Evolutionary conservation across 2,329 filamentous ascomycete species (phyloP).

Genomic region (Colletotrichum musae): DNA sequence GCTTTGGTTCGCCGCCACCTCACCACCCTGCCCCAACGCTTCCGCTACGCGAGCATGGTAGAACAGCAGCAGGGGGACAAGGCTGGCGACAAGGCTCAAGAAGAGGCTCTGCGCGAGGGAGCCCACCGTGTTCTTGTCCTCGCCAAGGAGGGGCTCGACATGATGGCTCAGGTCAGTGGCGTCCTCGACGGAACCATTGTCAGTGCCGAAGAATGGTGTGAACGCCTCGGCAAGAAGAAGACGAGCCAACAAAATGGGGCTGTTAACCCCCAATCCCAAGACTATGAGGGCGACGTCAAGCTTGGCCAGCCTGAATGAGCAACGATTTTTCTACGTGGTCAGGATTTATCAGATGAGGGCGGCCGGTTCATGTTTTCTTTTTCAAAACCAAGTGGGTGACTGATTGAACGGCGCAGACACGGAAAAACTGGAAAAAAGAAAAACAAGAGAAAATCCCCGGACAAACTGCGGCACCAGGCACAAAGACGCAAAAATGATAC

Average conservation of each 20-base stretch:
- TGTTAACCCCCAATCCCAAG: conserved; percentile 46
- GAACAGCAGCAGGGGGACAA: conserved; percentile 49
- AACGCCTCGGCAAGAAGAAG: conserved; percentile 72
- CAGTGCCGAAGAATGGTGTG: conserved; percentile 93
- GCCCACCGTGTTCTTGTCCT: conserved; percentile 87
- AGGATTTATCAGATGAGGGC: conserved; percentile 18
- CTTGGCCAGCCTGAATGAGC: conserved; percentile 38
- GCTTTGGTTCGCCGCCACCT: conserved; percentile 87
- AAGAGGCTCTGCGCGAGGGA: conserved; percentile 64
- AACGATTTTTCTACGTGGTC: conserved; percentile 16
- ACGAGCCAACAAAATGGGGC: conserved; percentile 44
- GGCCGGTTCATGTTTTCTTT: conserved; percentile 14
- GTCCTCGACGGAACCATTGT: conserved; percentile 91
- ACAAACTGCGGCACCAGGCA: conserved; percentile 28
- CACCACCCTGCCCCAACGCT: conserved; percentile 86
- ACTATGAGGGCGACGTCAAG: conserved; percentile 48
- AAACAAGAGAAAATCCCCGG: conserved; percentile 29
- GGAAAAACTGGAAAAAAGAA: conserved; percentile 35
- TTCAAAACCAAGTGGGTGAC: conserved; percentile 30
- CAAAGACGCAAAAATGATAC: conserved; percentile 36
- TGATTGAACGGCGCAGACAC: conserved; percentile 38
- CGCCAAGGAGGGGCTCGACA: conserved; percentile 91
- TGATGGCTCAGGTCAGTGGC: conserved; percentile 91
- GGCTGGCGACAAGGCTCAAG: conserved; percentile 50
- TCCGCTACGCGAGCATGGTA: conserved; percentile 77